Evolutionary conservation across 1,139 yeast species (phyloP), one percentile per base, ranked within the genome.

Genomic region (Pichia sp.): DNA sequence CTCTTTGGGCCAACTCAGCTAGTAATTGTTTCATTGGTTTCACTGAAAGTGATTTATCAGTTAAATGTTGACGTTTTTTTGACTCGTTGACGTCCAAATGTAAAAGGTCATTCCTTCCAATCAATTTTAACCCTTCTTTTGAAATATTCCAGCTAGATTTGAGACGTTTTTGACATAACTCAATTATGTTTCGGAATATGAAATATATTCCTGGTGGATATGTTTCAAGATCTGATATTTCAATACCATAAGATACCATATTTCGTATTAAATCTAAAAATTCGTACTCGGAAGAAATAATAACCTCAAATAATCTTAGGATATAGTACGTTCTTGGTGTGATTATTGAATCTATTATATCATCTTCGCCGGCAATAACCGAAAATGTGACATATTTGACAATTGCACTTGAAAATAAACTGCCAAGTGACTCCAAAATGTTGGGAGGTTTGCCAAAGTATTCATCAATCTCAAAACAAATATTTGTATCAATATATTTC

Each of bases 181-280:
- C 69, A 31, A 83, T 64, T 1, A 79, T 74, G 49, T 79, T 83
- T 50, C 76, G 77, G 42, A 87, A 64, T 0, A 94, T 88, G 4
- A 83, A 64, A 31, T 73, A 64, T 2, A 87, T 68, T 0, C 95
- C 95, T 3, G 79, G 66, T 0, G 96, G 96, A 53, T 72, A 83
- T 0, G 87, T 76, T 41, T 85, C 86, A 28, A 87, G 61, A 43
- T 75, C 80, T 3, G 67, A 61, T 29, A 66, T 61, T 3, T 74
- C 67, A 10, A 85, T 68, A 2, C 73, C 73, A 49, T 72, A 71
- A 40, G 76, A 80, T 28, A 73, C 72, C 75, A 85, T 73, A 55
- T 77, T 64, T 44, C 74, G 78, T 4, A 85, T 73, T 8, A 84
- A 68, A 46, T 79, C 79, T 5, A 62, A 64, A 1, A 77, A 68